These are phyloP conservation scores for Lithospermum erythrorhizon DNA, from an alignment of 257 asterid genomes.

Conservation along the genomic window DNA sequence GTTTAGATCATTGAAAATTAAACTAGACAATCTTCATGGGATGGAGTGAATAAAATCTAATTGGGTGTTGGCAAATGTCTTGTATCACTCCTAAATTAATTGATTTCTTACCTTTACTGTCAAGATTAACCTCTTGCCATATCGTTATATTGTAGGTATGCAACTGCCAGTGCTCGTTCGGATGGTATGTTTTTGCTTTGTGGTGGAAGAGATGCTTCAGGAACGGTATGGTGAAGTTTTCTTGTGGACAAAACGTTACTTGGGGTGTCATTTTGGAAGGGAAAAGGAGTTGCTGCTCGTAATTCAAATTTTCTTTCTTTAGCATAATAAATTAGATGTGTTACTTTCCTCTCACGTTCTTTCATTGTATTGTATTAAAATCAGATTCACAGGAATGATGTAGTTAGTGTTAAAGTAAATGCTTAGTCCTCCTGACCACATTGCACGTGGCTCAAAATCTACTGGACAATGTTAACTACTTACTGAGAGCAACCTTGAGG, in stretches of 20 bases:
- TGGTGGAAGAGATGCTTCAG: slow-evolving; percentile 97
- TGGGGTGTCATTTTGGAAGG: slow-evolving; percentile 10
- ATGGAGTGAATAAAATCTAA: background rate
- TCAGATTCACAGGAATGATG: no score
- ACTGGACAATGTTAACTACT: background rate
- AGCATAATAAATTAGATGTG: no score
- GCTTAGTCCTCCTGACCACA: no score
- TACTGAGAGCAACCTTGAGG: background rate
- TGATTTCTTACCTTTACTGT: background rate
- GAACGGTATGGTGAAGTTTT: slow-evolving; percentile 50
- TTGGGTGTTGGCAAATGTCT: background rate
- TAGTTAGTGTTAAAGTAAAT: no score
- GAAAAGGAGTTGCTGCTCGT: background rate
- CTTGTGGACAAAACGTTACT: no score
- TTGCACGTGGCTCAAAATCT: no score
- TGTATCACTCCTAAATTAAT: background rate
- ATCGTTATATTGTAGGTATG: slow-evolving; percentile 58
- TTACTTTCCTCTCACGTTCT: no score
- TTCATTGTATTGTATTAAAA: no score
- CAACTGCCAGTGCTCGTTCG: slow-evolving; percentile 97
- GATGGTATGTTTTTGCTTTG: slow-evolving; percentile 99
- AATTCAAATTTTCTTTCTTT: background rate
- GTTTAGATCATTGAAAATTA: background rate
- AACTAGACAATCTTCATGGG: no score
- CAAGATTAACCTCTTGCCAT: background rate